Base-by-base conservation (phyloP, 164 flowering plant genomes). In the Stephania japonica region DNA sequence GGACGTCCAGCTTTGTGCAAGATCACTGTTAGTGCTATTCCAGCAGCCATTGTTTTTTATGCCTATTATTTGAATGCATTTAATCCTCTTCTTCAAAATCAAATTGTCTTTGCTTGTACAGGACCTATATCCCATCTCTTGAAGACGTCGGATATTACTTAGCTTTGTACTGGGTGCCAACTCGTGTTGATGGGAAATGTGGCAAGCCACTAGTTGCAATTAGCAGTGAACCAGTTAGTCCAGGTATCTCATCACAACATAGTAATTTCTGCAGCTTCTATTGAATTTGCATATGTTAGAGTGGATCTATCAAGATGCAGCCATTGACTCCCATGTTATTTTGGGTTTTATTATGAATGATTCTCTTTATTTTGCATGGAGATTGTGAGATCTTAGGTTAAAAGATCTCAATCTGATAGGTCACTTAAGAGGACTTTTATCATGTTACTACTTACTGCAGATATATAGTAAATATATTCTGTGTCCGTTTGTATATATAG, bases 131-230 rank as follows among this genome's bases (percentile, higher is more conserved):
- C n/a, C 98, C 99, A 70, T 82, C 84, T 11, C 89, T 93, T 68
- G 92, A 89, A 79, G 99, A 96, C 75, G 98, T 96, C 67, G 99
- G 97, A 61, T 78, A 86, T 38, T 93, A 90, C 84, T 81, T 96
- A 77, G 94, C 87, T 24, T 75, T 96, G 43, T 76, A 83, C 75
- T 96, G 99, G 99, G 75, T 90, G 32, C 99, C 99, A 24, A 87
- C 83, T 70, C 97, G 99, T 75, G 81, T 64, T 27, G 99, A 96
- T 80, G 97, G 98, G 5, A 84, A 81, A 80, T 74, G 73, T 75
- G 99, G 99, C 53, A 77, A 80, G 24, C 93, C 98, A 59, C 72
- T 93, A 63, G 84, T 88, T 42, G 77, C 95, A 79, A 80, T 88
- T 78, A 83, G 88, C 43, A 74, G 79, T 42, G 66, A 80, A 76